Percentiles rank a stretch among this genome's conserved stretches.
Conservation (phyloP, 805 yeast species). For the Kuraishia capsulata region DNA sequence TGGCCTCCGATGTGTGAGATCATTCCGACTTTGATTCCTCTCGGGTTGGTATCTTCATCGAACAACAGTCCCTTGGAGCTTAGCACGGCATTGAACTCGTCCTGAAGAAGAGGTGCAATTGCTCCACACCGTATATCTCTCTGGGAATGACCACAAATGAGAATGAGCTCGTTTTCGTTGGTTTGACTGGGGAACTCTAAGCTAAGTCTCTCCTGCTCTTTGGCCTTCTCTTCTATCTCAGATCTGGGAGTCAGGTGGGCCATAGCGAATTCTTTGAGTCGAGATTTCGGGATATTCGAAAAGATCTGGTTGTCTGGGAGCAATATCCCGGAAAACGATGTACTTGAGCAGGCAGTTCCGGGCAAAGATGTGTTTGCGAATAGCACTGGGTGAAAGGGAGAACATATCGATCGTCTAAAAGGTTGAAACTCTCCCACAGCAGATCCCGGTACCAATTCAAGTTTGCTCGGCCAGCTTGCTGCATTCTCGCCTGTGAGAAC, state of each 20-base stretch:
- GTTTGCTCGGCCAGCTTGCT: conserved; percentile 38
- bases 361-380: conserved; percentile 34
- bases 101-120: conserved; percentile 46
- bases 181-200: conserved; percentile 5
- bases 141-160: conserved; percentile 59
- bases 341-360: conserved; percentile 2
- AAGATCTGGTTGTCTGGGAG: conserved; percentile 42
- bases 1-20: conserved; percentile 84
- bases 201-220: conserved; percentile 8
- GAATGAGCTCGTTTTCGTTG: conserved; percentile 23
- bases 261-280: conserved; percentile 26
- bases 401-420: conserved; percentile 20
- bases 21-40: conserved; percentile 36
- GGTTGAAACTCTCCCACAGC: conserved; percentile 30
- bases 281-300: conserved; percentile 11
- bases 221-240: conserved; percentile 3
- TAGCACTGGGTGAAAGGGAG: conserved; percentile 39
- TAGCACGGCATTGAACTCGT: conserved; percentile 40
- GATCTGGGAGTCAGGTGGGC: conserved; percentile 28
- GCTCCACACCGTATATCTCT: conserved; percentile 63
- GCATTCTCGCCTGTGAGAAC: conserved; percentile 35
- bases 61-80: conserved; percentile 21
- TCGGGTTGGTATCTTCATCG: conserved; percentile 11
- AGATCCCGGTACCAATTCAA: conserved; percentile 38
- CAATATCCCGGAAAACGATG: conserved; percentile 25